Evolutionary conservation across 768 basidiomycete genomes (phyloP), one percentile per base, ranked within the genome.

Genomic region (Leccinum ochraceum): DNA sequence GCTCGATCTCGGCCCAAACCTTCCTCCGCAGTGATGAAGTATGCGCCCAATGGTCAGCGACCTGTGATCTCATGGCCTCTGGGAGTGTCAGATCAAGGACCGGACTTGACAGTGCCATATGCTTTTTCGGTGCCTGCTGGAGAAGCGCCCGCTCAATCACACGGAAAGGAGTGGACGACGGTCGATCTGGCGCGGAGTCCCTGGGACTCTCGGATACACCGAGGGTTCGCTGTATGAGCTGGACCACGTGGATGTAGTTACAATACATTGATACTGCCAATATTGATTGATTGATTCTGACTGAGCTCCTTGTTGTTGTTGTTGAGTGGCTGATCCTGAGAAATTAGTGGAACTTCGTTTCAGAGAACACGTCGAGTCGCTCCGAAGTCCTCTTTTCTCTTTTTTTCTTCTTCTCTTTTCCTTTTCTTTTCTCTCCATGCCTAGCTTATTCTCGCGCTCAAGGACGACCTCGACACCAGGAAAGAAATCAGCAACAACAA

Each of bases 361-460:
- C 66, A 60, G 59, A 63, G 70, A 56, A 11, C 11, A 3, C 20
- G 44, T 46, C 44, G 44, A 46, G 44, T 44, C n/a, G 42, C n/a
- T 44, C 39, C 39, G 39, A 39, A 34, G 39, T 64, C 68, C 59
- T 66, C 26, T 60, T 24, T 37, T 53, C 10, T 58, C 60, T 56
- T 51, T 46, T 46, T 42, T 42, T 57, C 24, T 60, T 44, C 28
- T 52, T 54, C 16, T 36, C 30, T 37, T 32, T 46, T 49, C 53
- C 34, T 39, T 39, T 32, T 48, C 32, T 22, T 50, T 56, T 57
- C 59, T 63, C 68, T 74, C 81, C 76, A 89, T 90, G 88, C 87
- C 83, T 78, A 87, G 85, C 74, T 71, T 89, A 76, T 90, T 90
- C 76, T 88, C 88, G 72, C 84, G 88, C 66, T 71, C 85, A 63